Conservation (phyloP, 2,329 filamentous ascomycete species). For the Pseudogymnoascus sp. region DNA sequence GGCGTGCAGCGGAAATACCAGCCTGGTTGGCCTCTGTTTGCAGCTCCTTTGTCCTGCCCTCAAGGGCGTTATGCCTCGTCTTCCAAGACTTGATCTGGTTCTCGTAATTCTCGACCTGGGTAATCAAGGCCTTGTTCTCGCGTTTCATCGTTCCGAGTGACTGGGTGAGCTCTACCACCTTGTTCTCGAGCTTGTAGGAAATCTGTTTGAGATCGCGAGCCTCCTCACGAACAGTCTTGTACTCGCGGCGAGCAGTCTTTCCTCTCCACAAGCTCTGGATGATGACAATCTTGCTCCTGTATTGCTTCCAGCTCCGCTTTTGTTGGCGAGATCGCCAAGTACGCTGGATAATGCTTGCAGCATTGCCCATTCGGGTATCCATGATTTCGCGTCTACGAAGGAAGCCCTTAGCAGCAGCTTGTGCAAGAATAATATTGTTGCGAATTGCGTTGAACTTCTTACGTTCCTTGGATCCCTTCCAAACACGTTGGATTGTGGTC, state of each 20-base stretch:
- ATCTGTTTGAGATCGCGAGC: slow-evolving; percentile 98
- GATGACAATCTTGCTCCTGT: slow-evolving; percentile 80
- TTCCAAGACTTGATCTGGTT: slow-evolving; percentile 94
- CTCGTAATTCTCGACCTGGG: slow-evolving; percentile 92
- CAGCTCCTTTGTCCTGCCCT: slow-evolving; percentile 83
- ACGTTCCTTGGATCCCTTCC: slow-evolving; percentile 85
- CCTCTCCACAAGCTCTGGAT: slow-evolving; percentile 93
- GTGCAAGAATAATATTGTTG: slow-evolving; percentile 76
- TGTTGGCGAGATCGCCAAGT: slow-evolving; percentile 77
- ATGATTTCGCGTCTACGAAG: slow-evolving; percentile 84
- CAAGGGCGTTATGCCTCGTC: slow-evolving; percentile 80
- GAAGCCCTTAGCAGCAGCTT: slow-evolving; percentile 86
- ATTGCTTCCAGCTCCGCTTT: slow-evolving; percentile 73
- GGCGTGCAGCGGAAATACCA: slow-evolving; percentile 83
- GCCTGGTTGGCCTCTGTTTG: slow-evolving; percentile 97
- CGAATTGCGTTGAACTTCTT: slow-evolving; percentile 72
- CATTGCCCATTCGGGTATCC: slow-evolving; percentile 88
- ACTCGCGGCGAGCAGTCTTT: slow-evolving; percentile 67
- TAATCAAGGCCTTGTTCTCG: slow-evolving; percentile 83
- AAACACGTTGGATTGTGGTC: slow-evolving; percentile 89
- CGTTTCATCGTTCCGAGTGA: slow-evolving; percentile 84
- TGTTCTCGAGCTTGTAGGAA: slow-evolving; percentile 98
- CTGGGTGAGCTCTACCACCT: slow-evolving; percentile 97
- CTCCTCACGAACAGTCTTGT: slow-evolving; percentile 89
- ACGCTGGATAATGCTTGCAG: slow-evolving; percentile 81